Base-by-base conservation (phyloP, 176 grass and related monocot species). In the Saccharum officinarum region DNA sequence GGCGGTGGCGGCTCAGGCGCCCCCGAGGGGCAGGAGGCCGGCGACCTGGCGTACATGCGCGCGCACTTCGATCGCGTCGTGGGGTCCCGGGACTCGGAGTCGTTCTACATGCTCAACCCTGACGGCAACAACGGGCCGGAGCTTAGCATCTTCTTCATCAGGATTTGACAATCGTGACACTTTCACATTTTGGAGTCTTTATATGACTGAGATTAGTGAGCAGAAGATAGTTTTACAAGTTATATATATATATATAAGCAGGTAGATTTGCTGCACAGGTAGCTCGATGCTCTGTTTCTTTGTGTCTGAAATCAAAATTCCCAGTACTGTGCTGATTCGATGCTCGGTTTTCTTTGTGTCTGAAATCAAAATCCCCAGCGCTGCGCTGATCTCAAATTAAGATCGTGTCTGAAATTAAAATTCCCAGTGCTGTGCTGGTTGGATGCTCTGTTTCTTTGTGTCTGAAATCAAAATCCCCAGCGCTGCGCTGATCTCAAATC, bases 141-240 rank as follows among this genome's bases (percentile, higher is more conserved):
- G 91, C 91, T 98, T 70, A 95, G 93, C 82, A 95, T 98, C 84
- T 98, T 98, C 89, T 95, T 98, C 81, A 93, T 98, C 86, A 95
- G 91, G 83, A 93, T 90, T 61, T 98, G 90, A 93, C 28, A 52
- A 15, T 45, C 59, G 15, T 26, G 25, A 42, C 26, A 71, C 25
- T 76, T 85, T 22, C 33, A 74, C 45, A 2, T 22, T 86, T 81
- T 40, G 46, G 26, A 66, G 6, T 80, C 52, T 38, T 5, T 62
- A 22, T 61, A 37, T 81, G 41, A 8, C 44, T 26, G 14, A 71
- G 42, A 44, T 54, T 67, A 80, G 42, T 30, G 10, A 33, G 3
- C 36, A 74, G 10, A 67, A 36, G 13, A 17, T 78, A 80, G 66
- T 73, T 84, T 34, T 18, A 83, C 28, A 28, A 28, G 28, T 28